Base-by-base conservation (phyloP, 352 stramenopile species). In the Hyaloperonospora brassicae region DNA sequence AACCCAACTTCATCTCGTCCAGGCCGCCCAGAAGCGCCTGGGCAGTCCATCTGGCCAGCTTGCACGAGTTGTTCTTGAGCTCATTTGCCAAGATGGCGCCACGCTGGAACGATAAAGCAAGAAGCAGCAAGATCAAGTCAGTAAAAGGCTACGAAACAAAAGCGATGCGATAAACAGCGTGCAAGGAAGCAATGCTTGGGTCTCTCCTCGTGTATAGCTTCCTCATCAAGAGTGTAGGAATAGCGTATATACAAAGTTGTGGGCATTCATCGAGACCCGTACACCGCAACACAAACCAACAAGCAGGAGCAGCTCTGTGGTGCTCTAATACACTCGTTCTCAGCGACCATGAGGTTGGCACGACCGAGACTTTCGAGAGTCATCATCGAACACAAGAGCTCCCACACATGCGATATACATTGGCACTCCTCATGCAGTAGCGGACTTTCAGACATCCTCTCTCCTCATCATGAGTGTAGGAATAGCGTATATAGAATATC, bases 21-120 rank as follows among this genome's bases (percentile, higher is more conserved):
- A 97, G 89, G 49, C 95, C 96, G 7, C 92, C 79, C 54, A 99
- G 73, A 17, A 99, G 72, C 14, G 93, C 93, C 75, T 98, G 93
- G 14, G 95, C 95, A 21, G 93, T 98, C 95, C 95, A 99, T 72
- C 98, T 98, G 50, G 95, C 95, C 44, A 99, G 68, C 72, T 98
- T 98, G 80, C 84, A 97, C 39, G 87, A 90, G 70, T 99, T 99
- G 77, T 99, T 99, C 87, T 99, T 98, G 46, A 99, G 79, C 74
- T 99, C 97, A 52, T 95, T 98, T 4, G 95, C 95, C 25, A 99
- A 70, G 23, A 99, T 95, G 39, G 95, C 92, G 70, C 96, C 97
- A 55, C 91, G 83, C 80, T 98, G 75, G 67, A 66, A 35, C 40
- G 46, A 40, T 22, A 14, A 57, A 48, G 25, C 12, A 52, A 58